Evolutionary conservation across 129 eudicot genomes (phyloP).

Genomic region (Lactuca saligna): DNA sequence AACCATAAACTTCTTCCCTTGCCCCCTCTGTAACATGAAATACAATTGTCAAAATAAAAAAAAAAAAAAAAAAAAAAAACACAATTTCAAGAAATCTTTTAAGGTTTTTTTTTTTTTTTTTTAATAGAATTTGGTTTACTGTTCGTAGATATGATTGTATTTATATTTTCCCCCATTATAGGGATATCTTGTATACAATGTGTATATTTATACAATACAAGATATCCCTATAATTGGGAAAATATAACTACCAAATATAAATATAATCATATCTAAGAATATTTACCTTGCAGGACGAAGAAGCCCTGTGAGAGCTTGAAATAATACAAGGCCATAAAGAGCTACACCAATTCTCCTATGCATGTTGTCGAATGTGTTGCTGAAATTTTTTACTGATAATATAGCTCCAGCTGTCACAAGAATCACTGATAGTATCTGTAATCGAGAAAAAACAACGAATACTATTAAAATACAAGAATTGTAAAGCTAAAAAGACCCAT

Average conservation of each 20-base stretch:
- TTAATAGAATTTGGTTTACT: not conserved
- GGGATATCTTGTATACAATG: too few relatives aligned
- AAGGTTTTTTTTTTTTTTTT: not conserved
- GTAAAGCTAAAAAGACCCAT: constrained; percentile 12
- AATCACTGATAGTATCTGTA: constrained; percentile 64
- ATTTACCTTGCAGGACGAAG: constrained; percentile 69
- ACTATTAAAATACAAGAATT: constrained; percentile 7
- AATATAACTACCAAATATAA: too few relatives aligned
- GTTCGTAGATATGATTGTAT: too few relatives aligned
- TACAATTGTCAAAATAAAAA: not conserved
- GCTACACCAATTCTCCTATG: constrained; percentile 85
- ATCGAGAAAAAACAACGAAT: not conserved
- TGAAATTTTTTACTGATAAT: constrained; percentile 66
- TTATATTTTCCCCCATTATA: too few relatives aligned
- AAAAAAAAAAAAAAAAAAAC: not conserved
- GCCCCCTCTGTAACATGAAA: constrained; percentile 47
- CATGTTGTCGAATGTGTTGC: constrained; percentile 67
- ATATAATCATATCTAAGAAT: too few relatives aligned
- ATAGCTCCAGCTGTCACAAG: constrained; percentile 70
- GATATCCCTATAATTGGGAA: too few relatives aligned
- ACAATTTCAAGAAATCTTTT: not conserved
- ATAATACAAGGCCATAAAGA: constrained; percentile 64
- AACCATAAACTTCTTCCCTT: constrained; percentile 64
- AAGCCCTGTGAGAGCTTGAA: constrained; percentile 68
- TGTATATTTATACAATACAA: too few relatives aligned